These are phyloP conservation scores for Alternaria sp. DNA, from an alignment of 2,329 filamentous ascomycete genomes.

Conservation along the genomic window DNA sequence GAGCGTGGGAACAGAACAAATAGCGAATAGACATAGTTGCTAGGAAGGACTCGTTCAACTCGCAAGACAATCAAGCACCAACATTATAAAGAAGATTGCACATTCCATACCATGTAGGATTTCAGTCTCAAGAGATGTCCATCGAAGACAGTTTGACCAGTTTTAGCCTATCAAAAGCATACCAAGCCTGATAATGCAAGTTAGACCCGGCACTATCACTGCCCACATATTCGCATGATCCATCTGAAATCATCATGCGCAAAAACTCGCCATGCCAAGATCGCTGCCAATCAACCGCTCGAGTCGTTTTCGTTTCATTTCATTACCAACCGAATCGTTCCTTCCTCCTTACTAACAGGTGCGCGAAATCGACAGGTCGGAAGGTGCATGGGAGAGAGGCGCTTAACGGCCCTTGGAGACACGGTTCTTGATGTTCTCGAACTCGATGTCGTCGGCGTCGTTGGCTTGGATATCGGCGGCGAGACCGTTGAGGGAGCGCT, in stretches of 20 bases:
- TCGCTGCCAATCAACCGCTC: constrained; percentile 20
- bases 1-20: constrained; percentile 67
- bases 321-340: constrained; percentile 27
- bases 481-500: constrained; percentile 78
- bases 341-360: constrained; percentile 28
- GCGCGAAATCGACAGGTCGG: constrained; percentile 28
- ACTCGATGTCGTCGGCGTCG: constrained; percentile 83
- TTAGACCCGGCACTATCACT: constrained; percentile 19
- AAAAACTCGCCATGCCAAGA: constrained; percentile 15
- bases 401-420: constrained; percentile 62
- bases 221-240: constrained; percentile 18
- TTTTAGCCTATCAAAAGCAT: constrained; percentile 27
- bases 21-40: constrained; percentile 13
- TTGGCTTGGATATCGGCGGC: constrained; percentile 83
- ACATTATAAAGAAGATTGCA: neutral
- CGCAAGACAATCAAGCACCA: neutral
- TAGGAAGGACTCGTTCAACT: neutral
- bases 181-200: constrained; percentile 27
- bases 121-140: constrained; percentile 24
- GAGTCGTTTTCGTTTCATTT: constrained; percentile 29
- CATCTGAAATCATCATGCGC: constrained; percentile 23
- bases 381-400: constrained; percentile 4
- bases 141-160: constrained; percentile 37
- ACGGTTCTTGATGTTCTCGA: constrained; percentile 69
- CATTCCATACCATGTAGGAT: constrained; percentile 16